Conservation (phyloP, 371 early-diverging fungal species). For the Mortierella sp. region DNA sequence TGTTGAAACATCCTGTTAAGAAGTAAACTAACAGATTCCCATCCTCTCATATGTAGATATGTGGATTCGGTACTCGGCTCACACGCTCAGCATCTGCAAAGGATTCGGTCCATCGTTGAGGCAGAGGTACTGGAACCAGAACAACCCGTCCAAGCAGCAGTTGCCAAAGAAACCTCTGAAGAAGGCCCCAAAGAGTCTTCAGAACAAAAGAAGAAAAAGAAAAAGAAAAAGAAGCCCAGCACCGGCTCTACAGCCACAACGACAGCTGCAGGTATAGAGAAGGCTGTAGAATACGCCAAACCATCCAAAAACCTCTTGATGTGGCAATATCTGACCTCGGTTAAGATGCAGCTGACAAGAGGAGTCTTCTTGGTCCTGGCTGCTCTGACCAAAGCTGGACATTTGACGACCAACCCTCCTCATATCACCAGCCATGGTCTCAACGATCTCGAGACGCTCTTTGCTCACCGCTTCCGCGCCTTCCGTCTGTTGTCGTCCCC, state of each 20-base stretch:
- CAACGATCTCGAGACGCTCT: conserved; percentile 70
- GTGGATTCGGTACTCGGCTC: conserved; percentile 56
- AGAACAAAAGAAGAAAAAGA: conserved; percentile 23
- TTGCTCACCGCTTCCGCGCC: conserved; percentile 72
- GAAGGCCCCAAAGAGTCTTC: conserved; percentile 24
- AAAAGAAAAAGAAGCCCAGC: conserved; percentile 13
- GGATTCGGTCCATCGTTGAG: conserved; percentile 44
- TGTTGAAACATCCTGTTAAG: not conserved
- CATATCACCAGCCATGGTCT: conserved; percentile 58
- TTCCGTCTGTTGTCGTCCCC: conserved; percentile 67
- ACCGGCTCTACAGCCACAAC: not conserved
- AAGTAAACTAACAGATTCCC: not conserved
- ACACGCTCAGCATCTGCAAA: conserved; percentile 56
- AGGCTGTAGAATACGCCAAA: not conserved
- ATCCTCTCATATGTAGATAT: conserved; percentile 21
- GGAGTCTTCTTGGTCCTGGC: conserved; percentile 37
- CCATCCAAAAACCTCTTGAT: not conserved
- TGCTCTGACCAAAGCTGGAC: conserved; percentile 59
- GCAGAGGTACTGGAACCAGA: not conserved
- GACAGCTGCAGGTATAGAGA: not conserved
- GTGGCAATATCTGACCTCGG: conserved; percentile 2
- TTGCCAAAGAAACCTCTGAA: conserved; percentile 21
- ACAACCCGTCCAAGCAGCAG: not conserved
- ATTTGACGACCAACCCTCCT: conserved; percentile 58
- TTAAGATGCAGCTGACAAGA: conserved; percentile 26